phyloP scores from a whole-genome alignment of 2,329 filamentous ascomycete species.

The Hymenoscyphus albidus region DNA sequence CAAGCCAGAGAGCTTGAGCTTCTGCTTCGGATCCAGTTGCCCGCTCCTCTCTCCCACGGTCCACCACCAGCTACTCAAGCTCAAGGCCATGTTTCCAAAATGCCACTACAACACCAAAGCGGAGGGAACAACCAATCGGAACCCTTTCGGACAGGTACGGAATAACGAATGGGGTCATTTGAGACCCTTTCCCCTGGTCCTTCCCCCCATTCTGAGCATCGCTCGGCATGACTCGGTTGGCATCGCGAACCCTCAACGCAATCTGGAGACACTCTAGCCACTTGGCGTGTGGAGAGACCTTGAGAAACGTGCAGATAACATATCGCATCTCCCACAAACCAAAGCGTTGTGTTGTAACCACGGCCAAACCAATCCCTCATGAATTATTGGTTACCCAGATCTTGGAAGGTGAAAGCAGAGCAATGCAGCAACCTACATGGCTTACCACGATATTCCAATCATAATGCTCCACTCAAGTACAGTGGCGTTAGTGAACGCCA shows the following conservation, averaged over 20 bases:
- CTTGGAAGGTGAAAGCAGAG: not conserved
- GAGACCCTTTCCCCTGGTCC: not conserved
- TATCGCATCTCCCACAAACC: not conserved
- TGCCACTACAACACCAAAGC: not conserved
- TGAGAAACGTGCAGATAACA: not conserved
- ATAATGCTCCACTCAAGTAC: not conserved
- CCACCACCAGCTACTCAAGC: not conserved
- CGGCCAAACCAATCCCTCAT: not conserved
- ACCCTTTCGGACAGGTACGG: not conserved
- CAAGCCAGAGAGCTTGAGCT: not conserved
- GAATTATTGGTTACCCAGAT: not conserved
- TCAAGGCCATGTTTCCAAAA: constrained; percentile 1
- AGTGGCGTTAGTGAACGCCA: not conserved
- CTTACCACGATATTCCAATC: not conserved
- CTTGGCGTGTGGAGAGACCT: not conserved
- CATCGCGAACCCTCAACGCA: not conserved
- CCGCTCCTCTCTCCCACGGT: not conserved
- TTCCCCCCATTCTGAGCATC: not conserved
- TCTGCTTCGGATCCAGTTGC: not conserved
- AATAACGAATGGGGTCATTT: not conserved
- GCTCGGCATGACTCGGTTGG: not conserved
- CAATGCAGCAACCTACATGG: not conserved
- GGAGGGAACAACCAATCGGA: not conserved
- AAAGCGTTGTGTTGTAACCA: not conserved
- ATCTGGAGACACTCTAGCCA: not conserved